A percentile compares a stretch with the other conserved stretches of the same genome.
Evolutionary conservation across 2,329 filamentous ascomycete species (phyloP).

Genomic region (Alternaria postmessia): DNA sequence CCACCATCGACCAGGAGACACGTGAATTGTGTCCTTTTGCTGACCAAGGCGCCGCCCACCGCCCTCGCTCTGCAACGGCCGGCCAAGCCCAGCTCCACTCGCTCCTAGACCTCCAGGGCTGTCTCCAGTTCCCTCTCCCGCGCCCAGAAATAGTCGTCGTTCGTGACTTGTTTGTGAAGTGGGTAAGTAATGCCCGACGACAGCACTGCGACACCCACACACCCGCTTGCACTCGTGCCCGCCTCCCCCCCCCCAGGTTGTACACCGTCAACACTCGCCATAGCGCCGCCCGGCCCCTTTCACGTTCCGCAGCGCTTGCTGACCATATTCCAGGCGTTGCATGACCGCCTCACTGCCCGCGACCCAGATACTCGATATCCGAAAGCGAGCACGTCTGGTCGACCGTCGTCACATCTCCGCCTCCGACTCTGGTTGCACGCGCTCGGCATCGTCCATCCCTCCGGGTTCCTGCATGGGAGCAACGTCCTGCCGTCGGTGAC

Average conservation of each 20-base stretch:
- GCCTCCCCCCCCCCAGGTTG: conserved; percentile 39
- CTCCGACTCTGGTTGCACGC: conserved; percentile 29
- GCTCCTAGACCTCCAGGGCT: not conserved
- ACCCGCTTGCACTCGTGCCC: conserved; percentile 46
- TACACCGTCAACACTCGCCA: conserved; percentile 47
- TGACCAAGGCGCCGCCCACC: conserved; percentile 13
- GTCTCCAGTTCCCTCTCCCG: not conserved
- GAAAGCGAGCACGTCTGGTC: conserved; percentile 13
- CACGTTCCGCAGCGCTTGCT: conserved; percentile 38
- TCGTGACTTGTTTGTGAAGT: conserved; percentile 10
- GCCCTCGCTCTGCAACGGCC: conserved; percentile 27
- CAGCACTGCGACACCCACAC: conserved; percentile 32
- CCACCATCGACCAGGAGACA: not conserved
- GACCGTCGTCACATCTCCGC: conserved; percentile 7
- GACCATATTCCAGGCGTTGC: conserved; percentile 39
- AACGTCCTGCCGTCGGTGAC: conserved; percentile 27
- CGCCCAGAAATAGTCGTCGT: not conserved
- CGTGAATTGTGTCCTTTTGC: conserved; percentile 14
- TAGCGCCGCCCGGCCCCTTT: conserved; percentile 38
- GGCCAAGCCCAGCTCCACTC: conserved; percentile 16
- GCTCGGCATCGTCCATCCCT: conserved; percentile 22
- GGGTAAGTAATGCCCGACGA: conserved; percentile 40
- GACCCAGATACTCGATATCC: conserved; percentile 17
- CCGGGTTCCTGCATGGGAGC: conserved; percentile 31
- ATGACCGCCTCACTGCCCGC: conserved; percentile 28